Base-by-base conservation (phyloP, 257 asterid genomes). In the Jaltomata sinuosa region DNA sequence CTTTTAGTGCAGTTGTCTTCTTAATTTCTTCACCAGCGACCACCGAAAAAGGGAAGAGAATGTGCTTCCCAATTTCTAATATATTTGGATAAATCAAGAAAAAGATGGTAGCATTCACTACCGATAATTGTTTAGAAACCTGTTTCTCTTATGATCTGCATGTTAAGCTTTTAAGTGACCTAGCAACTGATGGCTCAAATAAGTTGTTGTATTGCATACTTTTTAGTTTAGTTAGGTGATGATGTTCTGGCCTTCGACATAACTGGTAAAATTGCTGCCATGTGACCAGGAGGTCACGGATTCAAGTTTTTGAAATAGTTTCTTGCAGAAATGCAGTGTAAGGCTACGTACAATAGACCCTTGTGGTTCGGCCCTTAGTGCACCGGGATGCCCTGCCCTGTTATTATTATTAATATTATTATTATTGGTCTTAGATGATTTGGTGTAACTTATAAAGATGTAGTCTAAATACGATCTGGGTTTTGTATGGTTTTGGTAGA, bases 1-100 rank as follows among this genome's bases (percentile, higher is more conserved):
- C n/a, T 77, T 74, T 77, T 49, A 77, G 76, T 87, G 81, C 53
- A 83, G 83, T 88, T 84, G 84, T 61, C 71, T 50, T 52, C 55
- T 84, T 11, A n/a, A 31, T 67, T 76, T 64, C 65, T 77, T 31
- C 78, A 29, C 84, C 82, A 77, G 59, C 81, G 12, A 80, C 49
- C 25, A 18, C 62, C 38, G 34, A 19, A 27, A 84, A 45, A 27
- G 14, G 80, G 55, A 72, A 72, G 22, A 72, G 80, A 25, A 76
- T 27, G 25, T 47, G 7, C 36, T 72, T 76, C n/a, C 27, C 18
- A 50, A 74, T 74, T 74, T 25, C 49, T 45, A 74, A 25, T 76
- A 76, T 49, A 7, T 52, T 29, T 49, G 25, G 81, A 29, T 77
- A 49, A 27, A 77, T 77, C 27, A 49, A 77, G 81, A 25, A 77